Conservation (phyloP, 2,329 filamentous ascomycete genomes). For the Zasmidium citrigriseum region DNA sequence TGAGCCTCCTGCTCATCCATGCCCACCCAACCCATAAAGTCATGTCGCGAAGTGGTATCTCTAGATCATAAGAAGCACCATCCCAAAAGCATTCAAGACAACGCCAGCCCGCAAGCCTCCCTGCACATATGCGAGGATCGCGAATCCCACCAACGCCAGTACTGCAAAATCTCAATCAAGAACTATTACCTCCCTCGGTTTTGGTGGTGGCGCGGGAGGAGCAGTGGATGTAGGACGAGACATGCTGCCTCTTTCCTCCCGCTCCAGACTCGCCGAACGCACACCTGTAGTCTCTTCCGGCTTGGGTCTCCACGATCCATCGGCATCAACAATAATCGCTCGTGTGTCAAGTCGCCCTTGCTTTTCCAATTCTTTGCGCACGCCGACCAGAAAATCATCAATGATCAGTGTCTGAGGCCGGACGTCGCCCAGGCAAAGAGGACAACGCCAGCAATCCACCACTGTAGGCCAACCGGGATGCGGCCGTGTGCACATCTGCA, state of each 20-base stretch:
- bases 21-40: background rate
- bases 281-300: constrained; percentile 30
- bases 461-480: constrained; percentile 38
- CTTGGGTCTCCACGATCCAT: constrained; percentile 63
- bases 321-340: constrained; percentile 62
- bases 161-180: constrained; percentile 23
- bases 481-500: constrained; percentile 61
- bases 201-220: constrained; percentile 3
- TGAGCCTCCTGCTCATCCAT: background rate
- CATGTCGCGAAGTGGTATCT: constrained; percentile 9
- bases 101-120: background rate
- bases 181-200: constrained; percentile 25
- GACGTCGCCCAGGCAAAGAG: constrained; percentile 76
- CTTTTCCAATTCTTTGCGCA: constrained; percentile 54
- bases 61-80: constrained; percentile 4
- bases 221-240: background rate
- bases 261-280: constrained; percentile 28
- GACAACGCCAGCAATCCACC: constrained; percentile 81
- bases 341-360: constrained; percentile 45
- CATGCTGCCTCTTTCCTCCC: constrained; percentile 20
- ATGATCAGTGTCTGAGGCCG: constrained; percentile 70
- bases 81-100: background rate
- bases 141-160: no score
- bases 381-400: constrained; percentile 70
- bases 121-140: no score